phyloP scores from a whole-genome alignment of 306 rosid genomes.

The Begonia peltatifolia region DNA sequence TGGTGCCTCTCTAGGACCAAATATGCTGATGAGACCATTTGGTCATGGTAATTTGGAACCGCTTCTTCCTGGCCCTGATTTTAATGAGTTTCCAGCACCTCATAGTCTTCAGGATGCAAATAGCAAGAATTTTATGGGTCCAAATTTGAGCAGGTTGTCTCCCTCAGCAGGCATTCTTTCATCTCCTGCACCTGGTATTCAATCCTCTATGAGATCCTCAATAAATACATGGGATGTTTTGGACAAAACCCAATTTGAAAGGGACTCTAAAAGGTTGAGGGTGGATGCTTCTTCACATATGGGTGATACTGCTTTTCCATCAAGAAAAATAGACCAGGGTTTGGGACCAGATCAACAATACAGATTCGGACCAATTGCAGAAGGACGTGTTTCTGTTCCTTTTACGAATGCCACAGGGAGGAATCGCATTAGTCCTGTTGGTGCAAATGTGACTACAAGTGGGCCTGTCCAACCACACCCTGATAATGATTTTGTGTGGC shows the following conservation, averaged over 20 bases:
- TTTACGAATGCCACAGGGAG: constrained; percentile 36
- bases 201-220: constrained; percentile 44
- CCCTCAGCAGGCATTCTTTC: constrained; percentile 57
- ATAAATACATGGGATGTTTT: constrained; percentile 69
- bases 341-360: constrained; percentile 40
- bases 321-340: constrained; percentile 42
- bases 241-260: constrained; percentile 59
- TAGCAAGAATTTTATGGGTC: constrained; percentile 50
- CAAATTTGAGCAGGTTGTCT: constrained; percentile 78
- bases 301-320: constrained; percentile 43
- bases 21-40: constrained; percentile 52
- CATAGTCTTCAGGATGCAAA: constrained; percentile 56
- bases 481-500: constrained; percentile 78
- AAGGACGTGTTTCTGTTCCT: constrained; percentile 32
- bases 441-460: constrained; percentile 33
- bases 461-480: constrained; percentile 35
- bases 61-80: constrained; percentile 43
- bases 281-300: constrained; percentile 41
- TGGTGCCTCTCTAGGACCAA: constrained; percentile 43
- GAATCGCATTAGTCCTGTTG: constrained; percentile 43
- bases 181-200: constrained; percentile 48
- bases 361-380: constrained; percentile 30
- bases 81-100: constrained; percentile 35
- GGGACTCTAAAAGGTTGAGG: constrained; percentile 72
- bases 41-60: constrained; percentile 67